Evolutionary conservation across 495 filamentous ascomycete species (phyloP), one percentile per base, ranked within the genome.

Genomic region (Penicillium herquei): DNA sequence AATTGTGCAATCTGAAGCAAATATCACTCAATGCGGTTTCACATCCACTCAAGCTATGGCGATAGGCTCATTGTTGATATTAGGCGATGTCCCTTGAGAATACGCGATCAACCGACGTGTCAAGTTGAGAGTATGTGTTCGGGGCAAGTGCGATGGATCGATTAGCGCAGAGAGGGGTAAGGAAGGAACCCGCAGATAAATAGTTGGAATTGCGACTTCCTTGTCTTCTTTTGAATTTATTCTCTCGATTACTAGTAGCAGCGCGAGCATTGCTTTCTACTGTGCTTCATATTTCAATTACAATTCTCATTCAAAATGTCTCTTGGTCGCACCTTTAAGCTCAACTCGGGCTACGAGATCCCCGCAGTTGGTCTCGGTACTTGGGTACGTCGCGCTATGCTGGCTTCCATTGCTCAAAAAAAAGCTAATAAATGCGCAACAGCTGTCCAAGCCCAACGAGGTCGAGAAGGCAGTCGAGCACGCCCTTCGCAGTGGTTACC

Each of bases 381-480:
- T 50, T 72, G 66, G 67, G 62, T 70, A 57, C 11, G 60, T 55
- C 45, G n/a, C 51, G 33, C n/a, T 34, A 34, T 13, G 14, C 11
- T 12, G 16, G 37, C 3, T 32, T 16, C 31, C 30, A 12, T 26
- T 26, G 2, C 21, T 26, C 21, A 26, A 26, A 26, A 18, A 33
- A 26, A 21, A 6, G 41, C 6, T 30, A 16, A 49, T 30, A 33
- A 7, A 31, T 54, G 0, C 39, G 14, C 16, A 31, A 54, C 69
- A 79, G 78, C 74, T 78, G 16, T 74, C 77, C 41, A 71, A 76
- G 52, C 75, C 71, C 7, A 65, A 76, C 55, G 74, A 81, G 50
- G 77, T 82, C 43, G 74, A 75, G 41, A 63, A 76, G 21, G 79
- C 76, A 33, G 79, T 82, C 34, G 71, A 79, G 26, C 40, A 56